Evolutionary conservation across 495 filamentous ascomycete genomes (phyloP).

Genomic region (Penicillium parvum): DNA sequence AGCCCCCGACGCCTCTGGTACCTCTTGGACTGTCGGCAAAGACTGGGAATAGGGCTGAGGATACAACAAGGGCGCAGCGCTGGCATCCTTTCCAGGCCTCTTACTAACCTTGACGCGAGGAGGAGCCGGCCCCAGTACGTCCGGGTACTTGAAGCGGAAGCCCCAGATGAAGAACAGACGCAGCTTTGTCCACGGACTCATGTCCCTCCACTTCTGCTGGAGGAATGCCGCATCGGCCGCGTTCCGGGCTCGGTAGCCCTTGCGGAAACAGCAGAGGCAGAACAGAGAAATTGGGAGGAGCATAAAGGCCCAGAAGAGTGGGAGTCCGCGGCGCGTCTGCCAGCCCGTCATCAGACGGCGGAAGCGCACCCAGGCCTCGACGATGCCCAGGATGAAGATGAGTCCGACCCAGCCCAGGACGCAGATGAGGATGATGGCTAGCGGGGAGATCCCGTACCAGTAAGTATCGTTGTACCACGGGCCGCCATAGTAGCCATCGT

Average conservation of each 20-base stretch:
- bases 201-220: constrained; percentile 39
- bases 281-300: constrained; percentile 34
- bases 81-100: constrained; percentile 20
- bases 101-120: constrained; percentile 24
- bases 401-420: constrained; percentile 38
- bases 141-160: constrained; percentile 46
- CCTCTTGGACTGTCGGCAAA: too few relatives aligned
- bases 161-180: constrained; percentile 48
- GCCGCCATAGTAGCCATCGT: constrained; percentile 12
- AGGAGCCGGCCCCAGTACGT: constrained; percentile 31
- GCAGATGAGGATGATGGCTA: constrained; percentile 34
- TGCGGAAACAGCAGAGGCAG: constrained; percentile 38
- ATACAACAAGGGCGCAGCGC: constrained; percentile 14
- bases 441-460: constrained; percentile 25
- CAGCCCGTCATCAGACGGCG: constrained; percentile 48
- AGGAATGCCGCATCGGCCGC: constrained; percentile 37
- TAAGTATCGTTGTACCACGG: constrained; percentile 26
- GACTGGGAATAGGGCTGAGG: constrained; percentile 8
- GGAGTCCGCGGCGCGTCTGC: constrained; percentile 43
- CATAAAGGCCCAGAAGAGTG: constrained; percentile 42
- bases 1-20: too few relatives aligned
- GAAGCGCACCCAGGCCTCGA: constrained; percentile 49
- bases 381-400: constrained; percentile 43
- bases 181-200: constrained; percentile 33
- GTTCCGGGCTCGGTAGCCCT: constrained; percentile 35